Percentiles rank a stretch among this genome's conserved stretches.
These are phyloP conservation scores for Skeletonema menzelii DNA, from an alignment of 108 stramenopile genomes.

Conservation along the genomic window DNA sequence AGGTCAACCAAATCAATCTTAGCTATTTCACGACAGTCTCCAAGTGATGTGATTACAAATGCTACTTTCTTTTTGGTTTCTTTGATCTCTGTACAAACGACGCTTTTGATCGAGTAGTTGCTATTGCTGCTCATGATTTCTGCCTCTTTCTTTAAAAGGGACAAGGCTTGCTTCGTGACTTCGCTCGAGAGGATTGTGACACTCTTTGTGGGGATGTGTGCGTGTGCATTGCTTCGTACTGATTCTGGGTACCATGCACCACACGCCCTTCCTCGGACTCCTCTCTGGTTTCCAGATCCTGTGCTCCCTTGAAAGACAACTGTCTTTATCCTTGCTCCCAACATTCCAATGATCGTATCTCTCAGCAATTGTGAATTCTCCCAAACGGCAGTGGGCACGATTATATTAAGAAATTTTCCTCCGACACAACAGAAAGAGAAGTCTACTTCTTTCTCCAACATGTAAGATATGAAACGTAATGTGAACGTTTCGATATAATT, in stretches of 20 bases:
- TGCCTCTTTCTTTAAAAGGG: conserved; percentile 9
- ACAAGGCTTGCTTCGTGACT: conserved; percentile 7
- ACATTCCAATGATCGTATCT: conserved; percentile 12
- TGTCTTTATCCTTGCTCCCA: conserved; percentile 7
- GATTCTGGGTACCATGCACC: conserved; percentile 30
- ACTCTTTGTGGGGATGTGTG: neutral
- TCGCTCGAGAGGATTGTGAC: conserved; percentile 11
- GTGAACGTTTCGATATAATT: conserved; percentile 37
- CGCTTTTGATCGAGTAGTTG: neutral
- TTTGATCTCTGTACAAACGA: conserved; percentile 11
- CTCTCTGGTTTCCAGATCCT: conserved; percentile 29
- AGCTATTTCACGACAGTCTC: conserved; percentile 31
- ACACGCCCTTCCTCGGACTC: conserved; percentile 41
- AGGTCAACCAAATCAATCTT: conserved; percentile 55
- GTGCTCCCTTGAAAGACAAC: conserved; percentile 4
- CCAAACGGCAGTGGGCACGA: conserved; percentile 27
- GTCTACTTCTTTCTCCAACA: conserved; percentile 51
- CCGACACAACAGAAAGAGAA: conserved; percentile 35
- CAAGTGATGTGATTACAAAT: conserved; percentile 15
- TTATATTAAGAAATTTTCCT: conserved; percentile 1
- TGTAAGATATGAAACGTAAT: conserved; percentile 59
- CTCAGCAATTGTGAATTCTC: conserved; percentile 8
- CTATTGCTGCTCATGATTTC: conserved; percentile 10
- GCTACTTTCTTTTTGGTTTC: conserved; percentile 20
- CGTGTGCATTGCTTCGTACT: neutral